Conservation (phyloP, 768 basidiomycete species). For the Zangia roseola region DNA sequence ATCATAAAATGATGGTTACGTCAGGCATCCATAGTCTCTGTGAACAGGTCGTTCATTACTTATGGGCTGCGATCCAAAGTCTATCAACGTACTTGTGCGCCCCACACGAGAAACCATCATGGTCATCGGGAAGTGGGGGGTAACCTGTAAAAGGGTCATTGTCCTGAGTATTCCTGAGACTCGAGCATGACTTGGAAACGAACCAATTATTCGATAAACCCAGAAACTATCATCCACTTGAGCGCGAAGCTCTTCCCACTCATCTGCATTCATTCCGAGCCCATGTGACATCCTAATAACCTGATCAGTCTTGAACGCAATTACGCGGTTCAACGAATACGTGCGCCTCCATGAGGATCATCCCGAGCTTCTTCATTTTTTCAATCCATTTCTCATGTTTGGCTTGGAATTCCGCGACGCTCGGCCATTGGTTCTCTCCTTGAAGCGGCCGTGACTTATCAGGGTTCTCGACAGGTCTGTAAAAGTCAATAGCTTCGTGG, state of each 20-base stretch:
- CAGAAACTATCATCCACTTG: conserved; percentile 87
- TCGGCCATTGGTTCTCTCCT: conserved; percentile 90
- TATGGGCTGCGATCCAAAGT: not conserved
- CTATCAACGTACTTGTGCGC: conserved; percentile 67
- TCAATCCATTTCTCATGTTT: conserved; percentile 74
- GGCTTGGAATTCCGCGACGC: conserved; percentile 51
- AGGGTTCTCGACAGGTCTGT: conserved; percentile 66
- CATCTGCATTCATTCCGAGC: conserved; percentile 66
- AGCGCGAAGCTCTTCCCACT: conserved; percentile 63
- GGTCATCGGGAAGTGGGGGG: conserved; percentile 76
- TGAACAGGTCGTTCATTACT: conserved; percentile 2
- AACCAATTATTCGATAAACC: conserved; percentile 84
- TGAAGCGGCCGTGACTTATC: conserved; percentile 71
- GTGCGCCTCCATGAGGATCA: conserved; percentile 85
- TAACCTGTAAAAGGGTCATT: conserved; percentile 52
- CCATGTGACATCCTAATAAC: conserved; percentile 73
- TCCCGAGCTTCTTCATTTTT: conserved; percentile 82
- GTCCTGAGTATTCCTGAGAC: not conserved
- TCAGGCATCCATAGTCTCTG: conserved; percentile 90
- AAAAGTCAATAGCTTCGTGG: conserved; percentile 84
- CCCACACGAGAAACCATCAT: conserved; percentile 86
- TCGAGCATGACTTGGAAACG: not conserved
- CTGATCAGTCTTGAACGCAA: not conserved
- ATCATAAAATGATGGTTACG: conserved; percentile 44
- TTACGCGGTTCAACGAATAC: conserved; percentile 24